phyloP scores from a whole-genome alignment of 2,329 filamentous ascomycete genomes.

The Colletotrichum euphorbiae region DNA sequence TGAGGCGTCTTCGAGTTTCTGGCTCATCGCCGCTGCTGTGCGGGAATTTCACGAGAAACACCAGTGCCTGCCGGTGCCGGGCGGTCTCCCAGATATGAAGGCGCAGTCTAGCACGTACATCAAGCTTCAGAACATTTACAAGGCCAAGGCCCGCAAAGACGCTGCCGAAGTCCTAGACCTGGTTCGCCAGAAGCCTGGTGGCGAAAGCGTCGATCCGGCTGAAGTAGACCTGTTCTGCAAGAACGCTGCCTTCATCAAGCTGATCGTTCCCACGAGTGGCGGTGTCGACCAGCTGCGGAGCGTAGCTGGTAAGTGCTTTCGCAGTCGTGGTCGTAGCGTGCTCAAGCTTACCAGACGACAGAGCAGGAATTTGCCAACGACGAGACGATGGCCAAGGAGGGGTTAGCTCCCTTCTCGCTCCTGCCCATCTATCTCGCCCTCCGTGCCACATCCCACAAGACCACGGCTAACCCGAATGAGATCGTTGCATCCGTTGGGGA shows the following conservation, averaged over 20 bases:
- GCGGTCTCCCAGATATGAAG: constrained; percentile 96
- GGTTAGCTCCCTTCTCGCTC: constrained; percentile 63
- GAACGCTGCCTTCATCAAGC: constrained; percentile 91
- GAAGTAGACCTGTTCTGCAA: constrained; percentile 96
- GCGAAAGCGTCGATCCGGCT: constrained; percentile 68
- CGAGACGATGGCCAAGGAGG: constrained; percentile 54
- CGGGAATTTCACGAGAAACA: constrained; percentile 81
- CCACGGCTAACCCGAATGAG: constrained; percentile 60
- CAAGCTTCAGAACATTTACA: constrained; percentile 91
- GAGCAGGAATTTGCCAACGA: constrained; percentile 67
- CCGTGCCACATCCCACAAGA: constrained; percentile 61
- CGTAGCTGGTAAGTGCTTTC: constrained; percentile 62
- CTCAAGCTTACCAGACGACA: constrained; percentile 45
- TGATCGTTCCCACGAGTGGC: constrained; percentile 71
- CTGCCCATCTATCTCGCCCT: constrained; percentile 78
- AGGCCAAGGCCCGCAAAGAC: constrained; percentile 84
- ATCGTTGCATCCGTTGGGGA: constrained; percentile 62
- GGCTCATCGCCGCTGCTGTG: constrained; percentile 87
- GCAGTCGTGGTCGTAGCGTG: constrained; percentile 1
- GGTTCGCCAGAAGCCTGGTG: constrained; percentile 66
- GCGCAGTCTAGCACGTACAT: constrained; percentile 92
- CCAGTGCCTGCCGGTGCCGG: constrained; percentile 82
- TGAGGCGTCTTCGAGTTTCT: constrained; percentile 75
- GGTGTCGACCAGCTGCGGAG: constrained; percentile 62
- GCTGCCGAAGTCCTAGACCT: constrained; percentile 77